phyloP scores from a whole-genome alignment of 441 rosid genomes.

The Pelargonium exstipulatum region DNA sequence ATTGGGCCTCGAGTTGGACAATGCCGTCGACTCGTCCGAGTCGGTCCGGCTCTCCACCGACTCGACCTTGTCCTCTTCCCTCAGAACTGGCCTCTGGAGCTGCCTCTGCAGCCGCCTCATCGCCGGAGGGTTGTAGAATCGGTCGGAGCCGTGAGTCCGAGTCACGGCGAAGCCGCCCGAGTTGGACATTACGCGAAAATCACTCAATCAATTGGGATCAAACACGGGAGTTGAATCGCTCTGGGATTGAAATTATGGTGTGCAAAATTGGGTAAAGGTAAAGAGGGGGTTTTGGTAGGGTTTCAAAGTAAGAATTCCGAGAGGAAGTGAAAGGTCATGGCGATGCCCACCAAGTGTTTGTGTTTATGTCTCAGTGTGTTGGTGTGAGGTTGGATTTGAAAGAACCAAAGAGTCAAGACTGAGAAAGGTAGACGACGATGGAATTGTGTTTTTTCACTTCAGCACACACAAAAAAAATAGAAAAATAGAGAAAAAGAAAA shows the following conservation, averaged over 20 bases:
- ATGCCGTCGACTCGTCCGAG: conserved; percentile 29
- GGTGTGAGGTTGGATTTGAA: not conserved
- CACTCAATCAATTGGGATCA: not conserved
- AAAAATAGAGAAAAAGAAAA: too few relatives aligned
- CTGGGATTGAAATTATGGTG: not conserved
- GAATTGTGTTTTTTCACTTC: too few relatives aligned
- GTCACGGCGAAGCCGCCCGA: conserved; percentile 34
- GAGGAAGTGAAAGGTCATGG: not conserved
- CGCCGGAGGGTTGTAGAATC: conserved; percentile 39
- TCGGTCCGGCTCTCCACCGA: conserved; percentile 18
- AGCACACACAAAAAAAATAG: too few relatives aligned
- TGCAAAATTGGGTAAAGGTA: not conserved
- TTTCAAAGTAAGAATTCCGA: not conserved
- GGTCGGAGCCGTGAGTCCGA: conserved; percentile 31
- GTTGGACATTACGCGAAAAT: conserved; percentile 29
- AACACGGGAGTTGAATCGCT: not conserved
- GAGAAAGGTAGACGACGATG: too few relatives aligned
- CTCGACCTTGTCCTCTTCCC: conserved; percentile 22
- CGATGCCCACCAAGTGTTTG: conserved; percentile 2
- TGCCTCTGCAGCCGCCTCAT: conserved; percentile 31
- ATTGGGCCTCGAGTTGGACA: conserved; percentile 26
- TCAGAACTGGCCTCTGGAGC: conserved; percentile 19
- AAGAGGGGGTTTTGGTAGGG: not conserved
- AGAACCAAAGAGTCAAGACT: too few relatives aligned
- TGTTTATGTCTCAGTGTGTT: not conserved